phyloP scores from a whole-genome alignment of 345 rosid genomes.

The Ceriops zippeliana region DNA sequence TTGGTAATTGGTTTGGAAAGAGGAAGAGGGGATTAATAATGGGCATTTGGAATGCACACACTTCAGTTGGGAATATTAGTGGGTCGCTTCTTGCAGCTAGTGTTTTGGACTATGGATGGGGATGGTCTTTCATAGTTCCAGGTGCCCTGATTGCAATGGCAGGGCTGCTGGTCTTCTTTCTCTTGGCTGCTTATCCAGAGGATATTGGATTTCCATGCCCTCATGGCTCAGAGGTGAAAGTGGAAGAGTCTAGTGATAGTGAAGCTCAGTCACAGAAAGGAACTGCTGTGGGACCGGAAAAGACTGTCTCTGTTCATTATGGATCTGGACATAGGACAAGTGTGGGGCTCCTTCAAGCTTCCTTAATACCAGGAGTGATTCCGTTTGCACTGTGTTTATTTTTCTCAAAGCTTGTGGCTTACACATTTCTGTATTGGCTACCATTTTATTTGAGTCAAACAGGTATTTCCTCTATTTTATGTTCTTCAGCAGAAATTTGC shows the following conservation, averaged over 20 bases:
- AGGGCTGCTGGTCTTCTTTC: conserved; percentile 62
- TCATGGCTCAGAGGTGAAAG: conserved; percentile 14
- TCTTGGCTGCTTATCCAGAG: conserved; percentile 79
- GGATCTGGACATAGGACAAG: conserved; percentile 52
- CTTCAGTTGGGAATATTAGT: conserved; percentile 73
- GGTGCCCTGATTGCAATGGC: conserved; percentile 58
- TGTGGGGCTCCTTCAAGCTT: conserved; percentile 77
- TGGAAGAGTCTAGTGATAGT: conserved; percentile 18
- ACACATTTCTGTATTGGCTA: conserved; percentile 79
- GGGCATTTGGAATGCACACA: conserved; percentile 97
- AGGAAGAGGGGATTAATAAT: conserved; percentile 88
- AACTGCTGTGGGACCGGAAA: conserved; percentile 12
- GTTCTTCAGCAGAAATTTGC: neutral
- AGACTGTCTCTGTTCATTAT: neutral
- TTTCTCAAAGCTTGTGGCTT: conserved; percentile 81
- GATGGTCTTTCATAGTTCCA: conserved; percentile 84
- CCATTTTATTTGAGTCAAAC: conserved; percentile 84
- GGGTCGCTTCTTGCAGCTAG: conserved; percentile 78
- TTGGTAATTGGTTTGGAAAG: conserved; percentile 27
- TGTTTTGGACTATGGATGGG: conserved; percentile 83
- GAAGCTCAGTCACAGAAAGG: conserved; percentile 33
- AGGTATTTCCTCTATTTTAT: conserved; percentile 33
- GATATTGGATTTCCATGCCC: conserved; percentile 62
- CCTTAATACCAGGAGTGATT: conserved; percentile 77
- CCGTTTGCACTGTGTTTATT: conserved; percentile 77